Conservation (phyloP, 2,329 filamentous ascomycete genomes). For the Arthrobotrys iridis region DNA sequence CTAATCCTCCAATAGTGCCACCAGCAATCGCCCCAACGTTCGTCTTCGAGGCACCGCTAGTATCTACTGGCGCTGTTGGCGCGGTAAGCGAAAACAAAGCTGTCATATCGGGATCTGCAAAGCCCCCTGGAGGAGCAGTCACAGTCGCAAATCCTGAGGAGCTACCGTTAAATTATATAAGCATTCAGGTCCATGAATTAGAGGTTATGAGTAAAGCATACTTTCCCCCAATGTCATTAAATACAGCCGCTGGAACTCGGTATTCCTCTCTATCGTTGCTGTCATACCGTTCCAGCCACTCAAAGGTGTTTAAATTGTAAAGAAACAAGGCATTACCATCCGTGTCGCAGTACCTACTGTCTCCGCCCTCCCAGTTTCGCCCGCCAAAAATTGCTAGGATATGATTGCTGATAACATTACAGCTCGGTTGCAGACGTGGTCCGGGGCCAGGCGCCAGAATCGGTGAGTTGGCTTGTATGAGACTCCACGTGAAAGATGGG, state of each 20-base stretch:
- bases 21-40: conserved; percentile 32
- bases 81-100: conserved; percentile 10
- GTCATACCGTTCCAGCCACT: conserved; percentile 28
- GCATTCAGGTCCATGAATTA: not conserved
- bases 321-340: conserved; percentile 37
- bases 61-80: not conserved
- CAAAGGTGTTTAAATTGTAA: conserved; percentile 28
- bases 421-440: conserved; percentile 27
- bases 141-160: conserved; percentile 36
- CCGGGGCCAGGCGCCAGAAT: conserved; percentile 19
- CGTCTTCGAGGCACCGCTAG: not conserved
- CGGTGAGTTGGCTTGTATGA: conserved; percentile 25
- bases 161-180: no score
- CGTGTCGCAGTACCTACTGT: conserved; percentile 29
- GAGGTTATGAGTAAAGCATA: not conserved
- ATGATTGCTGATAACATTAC: conserved; percentile 32
- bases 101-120: conserved; percentile 22
- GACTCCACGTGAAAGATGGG: conserved; percentile 40
- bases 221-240: conserved; percentile 37
- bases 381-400: conserved; percentile 31
- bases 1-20: conserved; percentile 18
- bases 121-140: conserved; percentile 21
- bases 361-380: conserved; percentile 23
- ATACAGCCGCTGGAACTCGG: not conserved
- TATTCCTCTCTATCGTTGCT: conserved; percentile 16